Evolutionary conservation across 768 basidiomycete genomes (phyloP), one percentile per base, ranked within the genome.

Genomic region (Tylopilus vinaceipallidus): DNA sequence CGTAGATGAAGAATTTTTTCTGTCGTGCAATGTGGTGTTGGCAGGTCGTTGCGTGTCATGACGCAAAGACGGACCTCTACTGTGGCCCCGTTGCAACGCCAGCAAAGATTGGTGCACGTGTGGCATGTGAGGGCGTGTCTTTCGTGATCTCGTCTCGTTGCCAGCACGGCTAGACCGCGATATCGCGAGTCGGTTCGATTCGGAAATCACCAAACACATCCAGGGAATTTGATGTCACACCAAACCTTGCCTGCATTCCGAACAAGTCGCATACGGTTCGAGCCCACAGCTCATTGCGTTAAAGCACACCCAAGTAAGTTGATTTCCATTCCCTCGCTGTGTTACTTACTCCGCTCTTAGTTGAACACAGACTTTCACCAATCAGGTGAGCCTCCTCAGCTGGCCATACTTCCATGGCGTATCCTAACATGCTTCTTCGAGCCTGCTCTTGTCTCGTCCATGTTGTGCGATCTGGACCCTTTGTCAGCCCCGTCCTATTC

Each of bases 401-500:
- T 44, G 23, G 12, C 36, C 42, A 14, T 11, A n/a, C 2, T 11
- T 42, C 35, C 30, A 17, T 38, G 29, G 10, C 33, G 23, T 23
- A 9, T 32, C 8, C 56, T 62, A 40, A 61, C 49, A 8, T 22
- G 12, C 33, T 22, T 39, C 34, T 33, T 53, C 2, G 6, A 46
- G 52, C n/a, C 24, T 17, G 6, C 24, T 9, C 6, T 22, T 30
- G 12, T 44, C 17, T 45, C 43, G 2, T 19, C 45, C 53, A 66
- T 66, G 64, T 57, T 65, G 29, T 27, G 45, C 48, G 55, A 7
- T 29, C 42, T 70, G 6, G 68, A 70, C 50, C 66, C 63, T 8
- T 39, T 46, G 16, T 68, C 62, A 5, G 60, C 60, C 16, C 68
- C 61, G 7, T 44, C 61, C 11, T 64, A 63, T 44, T 65, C 60